These are phyloP conservation scores for Trichoderma sp. DNA, from an alignment of 2,329 filamentous ascomycete species.

Conservation along the genomic window DNA sequence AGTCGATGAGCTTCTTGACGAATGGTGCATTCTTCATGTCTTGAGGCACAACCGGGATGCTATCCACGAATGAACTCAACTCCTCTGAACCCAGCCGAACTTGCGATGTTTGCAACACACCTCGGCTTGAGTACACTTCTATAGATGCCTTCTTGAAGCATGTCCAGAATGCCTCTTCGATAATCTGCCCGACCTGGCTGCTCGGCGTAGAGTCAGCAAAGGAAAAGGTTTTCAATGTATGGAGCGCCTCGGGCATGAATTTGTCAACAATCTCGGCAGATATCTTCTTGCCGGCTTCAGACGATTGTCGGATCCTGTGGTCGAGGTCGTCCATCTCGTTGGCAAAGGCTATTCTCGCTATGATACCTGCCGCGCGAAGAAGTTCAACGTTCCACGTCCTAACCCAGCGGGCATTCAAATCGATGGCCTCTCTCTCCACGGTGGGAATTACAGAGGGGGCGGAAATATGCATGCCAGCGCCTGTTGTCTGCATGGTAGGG, in stretches of 20 bases:
- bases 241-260: constrained; percentile 76
- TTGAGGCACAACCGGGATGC: constrained; percentile 82
- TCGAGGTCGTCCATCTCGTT: constrained; percentile 83
- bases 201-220: constrained; percentile 91
- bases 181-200: constrained; percentile 76
- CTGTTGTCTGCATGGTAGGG: constrained; percentile 95
- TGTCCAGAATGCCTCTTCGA: constrained; percentile 96
- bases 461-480: constrained; percentile 89
- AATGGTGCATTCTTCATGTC: constrained; percentile 74
- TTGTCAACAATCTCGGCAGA: constrained; percentile 64
- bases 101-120: constrained; percentile 79
- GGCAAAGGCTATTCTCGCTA: constrained; percentile 82
- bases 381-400: constrained; percentile 95
- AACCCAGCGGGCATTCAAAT: constrained; percentile 93
- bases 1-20: constrained; percentile 77
- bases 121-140: constrained; percentile 84
- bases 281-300: constrained; percentile 52
- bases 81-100: constrained; percentile 75
- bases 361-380: constrained; percentile 84
- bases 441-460: constrained; percentile 96
- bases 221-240: constrained; percentile 83
- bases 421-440: constrained; percentile 94
- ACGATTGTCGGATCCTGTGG: constrained; percentile 55
- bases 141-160: constrained; percentile 80
- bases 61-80: constrained; percentile 73